These are phyloP conservation scores for Neopestalotiopsis sp. DNA, from an alignment of 2,329 filamentous ascomycete species.

Conservation along the genomic window DNA sequence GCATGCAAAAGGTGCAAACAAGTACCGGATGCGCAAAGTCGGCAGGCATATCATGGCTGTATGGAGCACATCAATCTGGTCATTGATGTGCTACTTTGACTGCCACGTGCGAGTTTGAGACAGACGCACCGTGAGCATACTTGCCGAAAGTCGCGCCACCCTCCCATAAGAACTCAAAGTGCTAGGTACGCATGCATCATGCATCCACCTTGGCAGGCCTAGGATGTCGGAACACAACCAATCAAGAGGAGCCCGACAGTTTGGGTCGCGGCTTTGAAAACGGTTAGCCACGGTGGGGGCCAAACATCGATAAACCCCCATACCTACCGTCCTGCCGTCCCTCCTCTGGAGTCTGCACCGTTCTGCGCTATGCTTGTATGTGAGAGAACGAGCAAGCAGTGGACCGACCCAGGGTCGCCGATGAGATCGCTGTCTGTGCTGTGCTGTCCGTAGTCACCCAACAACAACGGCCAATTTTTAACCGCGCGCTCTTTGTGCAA, in stretches of 20 bases:
- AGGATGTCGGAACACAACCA: background rate
- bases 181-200: background rate
- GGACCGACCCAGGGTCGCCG: background rate
- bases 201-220: background rate
- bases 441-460: background rate
- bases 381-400: background rate
- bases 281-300: slow-evolving; percentile 5
- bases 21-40: background rate
- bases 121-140: background rate
- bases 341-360: no score
- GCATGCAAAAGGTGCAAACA: background rate
- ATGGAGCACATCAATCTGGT: background rate
- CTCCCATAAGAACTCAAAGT: background rate
- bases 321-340: no score
- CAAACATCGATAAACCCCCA: background rate
- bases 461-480: background rate
- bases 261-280: background rate
- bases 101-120: background rate
- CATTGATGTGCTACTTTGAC: background rate
- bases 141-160: background rate
- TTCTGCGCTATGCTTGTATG: no score
- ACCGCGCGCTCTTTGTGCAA: slow-evolving; percentile 7
- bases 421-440: slow-evolving; percentile 1
- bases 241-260: slow-evolving; percentile 6
- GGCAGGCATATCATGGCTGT: background rate